Percentiles rank a stretch among this genome's conserved stretches.
Evolutionary conservation across 2,329 filamentous ascomycete species (phyloP).

Genomic region (Didymella pinodella): DNA sequence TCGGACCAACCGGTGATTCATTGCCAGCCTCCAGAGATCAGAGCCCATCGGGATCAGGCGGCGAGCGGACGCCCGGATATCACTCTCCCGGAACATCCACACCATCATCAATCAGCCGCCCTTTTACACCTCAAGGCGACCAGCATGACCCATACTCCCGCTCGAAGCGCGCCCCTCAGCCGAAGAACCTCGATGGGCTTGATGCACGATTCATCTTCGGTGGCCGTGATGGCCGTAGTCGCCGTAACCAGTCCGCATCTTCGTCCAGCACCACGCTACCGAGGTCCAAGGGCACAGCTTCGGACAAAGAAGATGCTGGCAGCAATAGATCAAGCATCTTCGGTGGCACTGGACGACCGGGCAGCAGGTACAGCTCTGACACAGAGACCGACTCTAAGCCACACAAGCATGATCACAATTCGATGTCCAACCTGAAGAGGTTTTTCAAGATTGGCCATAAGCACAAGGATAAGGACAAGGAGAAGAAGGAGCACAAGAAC

Average conservation of each 20-base stretch:
- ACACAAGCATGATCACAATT: conserved; percentile 67
- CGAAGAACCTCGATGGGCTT: conserved; percentile 70
- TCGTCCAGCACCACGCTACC: conserved; percentile 52
- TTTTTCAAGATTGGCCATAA: conserved; percentile 84
- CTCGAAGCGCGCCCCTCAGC: conserved; percentile 75
- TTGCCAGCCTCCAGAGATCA: conserved; percentile 63
- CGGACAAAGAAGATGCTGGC: conserved; percentile 50
- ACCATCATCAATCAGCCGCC: conserved; percentile 70
- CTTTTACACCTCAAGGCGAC: conserved; percentile 81
- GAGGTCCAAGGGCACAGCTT: conserved; percentile 54
- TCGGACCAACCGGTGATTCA: conserved; percentile 65
- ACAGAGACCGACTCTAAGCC: conserved; percentile 46
- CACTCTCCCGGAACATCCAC: conserved; percentile 56
- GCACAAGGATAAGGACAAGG: conserved; percentile 59
- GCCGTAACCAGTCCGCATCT: conserved; percentile 53
- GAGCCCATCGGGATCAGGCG: conserved; percentile 68
- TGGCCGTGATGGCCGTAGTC: conserved; percentile 72
- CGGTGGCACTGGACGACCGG: conserved; percentile 58
- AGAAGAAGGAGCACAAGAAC: conserved; percentile 65
- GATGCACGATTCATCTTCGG: conserved; percentile 88
- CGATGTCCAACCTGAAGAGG: conserved; percentile 94
- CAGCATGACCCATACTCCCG: conserved; percentile 88
- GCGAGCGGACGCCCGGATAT: conserved; percentile 55
- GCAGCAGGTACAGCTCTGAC: conserved; percentile 56
- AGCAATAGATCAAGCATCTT: conserved; percentile 64